phyloP scores from a whole-genome alignment of 2,329 filamentous ascomycete genomes.

The Microascus cirrosus region DNA sequence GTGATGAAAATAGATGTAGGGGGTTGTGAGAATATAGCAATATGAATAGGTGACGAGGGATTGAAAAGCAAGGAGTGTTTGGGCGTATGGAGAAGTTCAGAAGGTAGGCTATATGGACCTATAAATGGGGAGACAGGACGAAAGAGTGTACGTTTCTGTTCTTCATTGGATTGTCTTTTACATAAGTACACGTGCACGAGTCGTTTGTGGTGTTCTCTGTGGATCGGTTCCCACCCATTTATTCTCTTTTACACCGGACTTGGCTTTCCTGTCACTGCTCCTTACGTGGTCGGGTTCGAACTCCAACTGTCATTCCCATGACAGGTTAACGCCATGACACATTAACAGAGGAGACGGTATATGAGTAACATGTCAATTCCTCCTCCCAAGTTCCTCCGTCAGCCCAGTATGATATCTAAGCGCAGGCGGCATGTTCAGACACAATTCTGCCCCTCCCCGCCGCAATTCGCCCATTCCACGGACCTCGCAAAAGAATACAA shows the following conservation, averaged over 20 bases:
- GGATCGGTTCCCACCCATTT: too few relatives aligned
- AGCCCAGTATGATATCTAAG: too few relatives aligned
- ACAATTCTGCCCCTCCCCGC: neutral
- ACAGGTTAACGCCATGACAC: neutral
- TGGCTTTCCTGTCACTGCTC: too few relatives aligned
- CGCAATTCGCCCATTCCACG: neutral
- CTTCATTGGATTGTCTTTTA: neutral
- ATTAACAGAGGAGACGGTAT: neutral
- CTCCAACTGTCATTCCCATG: neutral
- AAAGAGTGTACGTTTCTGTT: neutral
- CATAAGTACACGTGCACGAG: neutral
- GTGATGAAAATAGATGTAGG: neutral
- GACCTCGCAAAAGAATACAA: too few relatives aligned
- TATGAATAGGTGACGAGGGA: neutral
- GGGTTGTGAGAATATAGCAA: neutral
- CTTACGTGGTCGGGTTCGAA: neutral
- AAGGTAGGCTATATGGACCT: neutral
- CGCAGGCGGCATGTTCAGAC: too few relatives aligned
- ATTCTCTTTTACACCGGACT: too few relatives aligned
- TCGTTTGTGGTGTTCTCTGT: neutral
- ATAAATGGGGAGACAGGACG: neutral
- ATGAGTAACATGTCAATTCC: neutral
- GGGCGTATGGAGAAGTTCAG: neutral
- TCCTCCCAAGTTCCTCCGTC: too few relatives aligned
- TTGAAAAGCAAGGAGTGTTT: neutral